Evolutionary conservation across 768 basidiomycete genomes (phyloP).

Genomic region (Mycena vitilis): DNA sequence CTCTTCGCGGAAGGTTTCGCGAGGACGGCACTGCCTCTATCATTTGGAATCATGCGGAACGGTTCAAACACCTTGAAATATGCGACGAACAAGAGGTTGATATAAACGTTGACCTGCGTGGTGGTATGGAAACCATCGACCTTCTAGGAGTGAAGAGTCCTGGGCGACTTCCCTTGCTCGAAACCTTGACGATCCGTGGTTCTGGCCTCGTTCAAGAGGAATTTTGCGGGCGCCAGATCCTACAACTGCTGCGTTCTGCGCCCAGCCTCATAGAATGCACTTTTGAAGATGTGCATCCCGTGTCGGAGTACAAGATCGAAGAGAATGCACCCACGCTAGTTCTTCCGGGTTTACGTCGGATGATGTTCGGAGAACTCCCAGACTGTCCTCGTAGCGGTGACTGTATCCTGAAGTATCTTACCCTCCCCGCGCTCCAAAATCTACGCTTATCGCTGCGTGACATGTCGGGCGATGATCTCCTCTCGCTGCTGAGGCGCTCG

Average conservation of each 20-base stretch:
- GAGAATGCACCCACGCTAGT: not conserved
- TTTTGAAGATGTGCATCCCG: not conserved
- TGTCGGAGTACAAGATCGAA: too few species aligned
- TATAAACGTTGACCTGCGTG: not conserved
- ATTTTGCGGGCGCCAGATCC: not conserved
- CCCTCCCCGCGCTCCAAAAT: not conserved
- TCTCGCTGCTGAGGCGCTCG: not conserved
- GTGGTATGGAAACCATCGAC: not conserved
- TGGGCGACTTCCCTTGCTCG: not conserved
- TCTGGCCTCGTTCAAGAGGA: too few species aligned
- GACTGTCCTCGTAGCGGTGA: not conserved
- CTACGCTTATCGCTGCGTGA: not conserved
- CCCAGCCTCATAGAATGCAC: not conserved
- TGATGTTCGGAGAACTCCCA: not conserved
- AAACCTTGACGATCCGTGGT: not conserved
- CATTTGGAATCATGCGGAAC: not conserved
- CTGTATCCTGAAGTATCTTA: not conserved
- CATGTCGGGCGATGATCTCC: not conserved
- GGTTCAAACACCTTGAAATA: not conserved
- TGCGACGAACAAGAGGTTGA: too few species aligned
- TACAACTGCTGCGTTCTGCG: not conserved
- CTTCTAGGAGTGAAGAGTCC: not conserved
- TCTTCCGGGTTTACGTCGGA: not conserved
- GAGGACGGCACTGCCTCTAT: not conserved
- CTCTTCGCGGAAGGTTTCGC: not conserved